Base-by-base conservation (phyloP, 202 grass and related monocot species). In the Panicum hallii region DNA sequence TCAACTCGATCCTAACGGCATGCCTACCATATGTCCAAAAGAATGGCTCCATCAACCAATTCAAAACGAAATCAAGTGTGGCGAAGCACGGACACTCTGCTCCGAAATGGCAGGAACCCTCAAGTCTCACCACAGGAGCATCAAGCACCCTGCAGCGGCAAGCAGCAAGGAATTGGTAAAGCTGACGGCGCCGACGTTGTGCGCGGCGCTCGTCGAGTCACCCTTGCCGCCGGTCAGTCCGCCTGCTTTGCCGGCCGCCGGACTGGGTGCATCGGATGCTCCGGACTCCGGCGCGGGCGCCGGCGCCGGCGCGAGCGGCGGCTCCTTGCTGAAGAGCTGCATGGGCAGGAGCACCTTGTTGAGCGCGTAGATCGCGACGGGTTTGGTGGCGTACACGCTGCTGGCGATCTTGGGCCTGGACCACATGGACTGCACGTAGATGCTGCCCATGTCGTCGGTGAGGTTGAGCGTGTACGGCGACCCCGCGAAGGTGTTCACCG, bases 311-410 rank as follows among this genome's bases (percentile, higher is more conserved):
- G 93, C 93, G 1, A 96, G 91, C 30, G 93, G 88, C 20, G 97
- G 97, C 78, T 96, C 93, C 64, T 90, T 93, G 77, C 53, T 94
- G 84, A 99, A 99, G 73, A 96, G 85, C 74, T 92, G 89, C 87
- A 92, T 86, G 6, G 97, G 93, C 69, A 99, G 77, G 30, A 99
- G 85, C 68, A 99, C 97, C 71, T 87, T 92, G 82, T 92, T 76
- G 67, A 99, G 48, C 55, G 87, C 72, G 83, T 96, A 99, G 34
- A 99, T 23, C 1, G 93, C 93, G n/a, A 92, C 87, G 7, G 97
- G 97, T 4, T 70, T 41, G n/a, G 97, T 99, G 2, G 97, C 72
- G 83, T 91, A 96, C 20, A 94, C 93, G 74, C 93, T 95, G 88
- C 96, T 99, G 44, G 74, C 82, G 77, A 92, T 89, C 90, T 84